Evolutionary conservation across 805 yeast genomes (phyloP), one percentile per base, ranked within the genome.

Genomic region (Maudiozyma barnettii): DNA sequence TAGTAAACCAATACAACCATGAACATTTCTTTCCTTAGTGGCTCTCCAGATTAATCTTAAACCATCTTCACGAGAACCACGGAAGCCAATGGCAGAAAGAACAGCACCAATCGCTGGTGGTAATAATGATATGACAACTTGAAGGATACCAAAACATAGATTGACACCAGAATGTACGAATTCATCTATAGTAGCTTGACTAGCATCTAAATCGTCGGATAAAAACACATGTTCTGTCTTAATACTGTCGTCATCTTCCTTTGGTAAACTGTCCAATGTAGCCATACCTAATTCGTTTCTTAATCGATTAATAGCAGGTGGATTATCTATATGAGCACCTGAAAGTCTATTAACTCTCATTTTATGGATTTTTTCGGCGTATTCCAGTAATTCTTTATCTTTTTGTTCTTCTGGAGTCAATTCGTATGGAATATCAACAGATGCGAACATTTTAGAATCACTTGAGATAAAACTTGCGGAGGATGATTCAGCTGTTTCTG

Each of bases 21-120:
- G 97, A 49, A 93, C 83, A 58, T 93, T 93, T 58, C 95, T 73
- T 51, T 79, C 79, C 44, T 81, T 77, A 1, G 95, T 81, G 0
- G 96, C 83, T 54, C 77, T 77, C 99, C 99, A 91, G 26, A 93
- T 80, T 79, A 89, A 77, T 53, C 76, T 74, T 48, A 91, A 71
- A 0, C 97, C 97, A 13, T 75, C 78, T 52, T 84, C 95, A 56
- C 95, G 75, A 44, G 88, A 81, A 21, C 98, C 98, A 55, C 74
- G 80, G 67, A 91, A 88, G 0, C 98, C 98, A 41, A 91, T 95
- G 48, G 91, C 79, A 0, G 96, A 84, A 43, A 91, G 73, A 2
- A 91, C 95, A 54, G 80, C 82, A 16, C 95, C 95, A 44, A 93
- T 81, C 0, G 93, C 79, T 0, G 98, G 96, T 4, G 99, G 99